Percentiles rank a stretch among this genome's conserved stretches.
Evolutionary conservation across 2,329 filamentous ascomycete genomes (phyloP).

Genomic region (Sporothrix globosa): DNA sequence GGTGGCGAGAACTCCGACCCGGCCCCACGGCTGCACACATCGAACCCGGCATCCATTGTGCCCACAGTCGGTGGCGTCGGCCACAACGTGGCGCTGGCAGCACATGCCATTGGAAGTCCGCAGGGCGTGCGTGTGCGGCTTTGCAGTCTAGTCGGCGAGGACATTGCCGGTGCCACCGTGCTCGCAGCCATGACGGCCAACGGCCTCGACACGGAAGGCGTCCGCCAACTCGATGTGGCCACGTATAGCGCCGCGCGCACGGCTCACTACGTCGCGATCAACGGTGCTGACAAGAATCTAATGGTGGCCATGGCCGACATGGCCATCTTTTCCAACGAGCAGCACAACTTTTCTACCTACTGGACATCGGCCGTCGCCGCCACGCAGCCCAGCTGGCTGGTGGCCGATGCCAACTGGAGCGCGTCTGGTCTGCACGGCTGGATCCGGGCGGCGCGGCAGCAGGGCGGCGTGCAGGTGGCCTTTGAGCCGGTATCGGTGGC

Average conservation of each 20-base stretch:
- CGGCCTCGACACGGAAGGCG: slow-evolving; percentile 66
- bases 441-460: slow-evolving; percentile 62
- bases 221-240: slow-evolving; percentile 57
- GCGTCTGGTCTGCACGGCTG: slow-evolving; percentile 67
- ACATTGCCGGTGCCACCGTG: slow-evolving; percentile 76
- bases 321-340: slow-evolving; percentile 63
- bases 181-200: slow-evolving; percentile 65
- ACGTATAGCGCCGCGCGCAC: slow-evolving; percentile 64
- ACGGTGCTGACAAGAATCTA: slow-evolving; percentile 79
- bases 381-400: slow-evolving; percentile 71
- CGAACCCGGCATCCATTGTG: slow-evolving; percentile 78
- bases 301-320: slow-evolving; percentile 96
- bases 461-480: slow-evolving; percentile 62
- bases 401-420: slow-evolving; percentile 88
- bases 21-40: slow-evolving; percentile 69
- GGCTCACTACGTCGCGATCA: slow-evolving; percentile 89
- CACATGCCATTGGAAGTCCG: slow-evolving; percentile 66
- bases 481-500: slow-evolving; percentile 88
- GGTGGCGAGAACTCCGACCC: slow-evolving; percentile 38
- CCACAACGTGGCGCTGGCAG: slow-evolving; percentile 85
- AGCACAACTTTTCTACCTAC: slow-evolving; percentile 53
- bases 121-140: slow-evolving; percentile 61
- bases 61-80: slow-evolving; percentile 90
- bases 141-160: slow-evolving; percentile 80
- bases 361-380: slow-evolving; percentile 64